Percentiles rank a stretch among this genome's conserved stretches.
Conservation (phyloP, 257 asterid genomes). For the Rauvolfia tetraphylla region DNA sequence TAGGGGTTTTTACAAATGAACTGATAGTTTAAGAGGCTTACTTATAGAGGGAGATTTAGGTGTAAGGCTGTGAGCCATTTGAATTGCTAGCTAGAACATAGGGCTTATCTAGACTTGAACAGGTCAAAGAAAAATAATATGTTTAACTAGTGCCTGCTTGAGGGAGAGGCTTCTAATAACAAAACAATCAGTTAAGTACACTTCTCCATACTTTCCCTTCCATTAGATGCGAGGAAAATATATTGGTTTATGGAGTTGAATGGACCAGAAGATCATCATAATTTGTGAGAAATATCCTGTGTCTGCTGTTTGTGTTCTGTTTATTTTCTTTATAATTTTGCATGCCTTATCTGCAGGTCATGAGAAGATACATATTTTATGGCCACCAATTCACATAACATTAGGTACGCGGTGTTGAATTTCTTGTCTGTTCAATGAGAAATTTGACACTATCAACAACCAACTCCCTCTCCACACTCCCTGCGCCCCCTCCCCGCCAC, state of each 20-base stretch:
- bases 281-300: constrained; percentile 13
- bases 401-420: constrained; percentile 31
- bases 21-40: background rate
- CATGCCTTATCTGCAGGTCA: constrained; percentile 54
- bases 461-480: too few species aligned
- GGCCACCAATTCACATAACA: constrained; percentile 30
- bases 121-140: background rate
- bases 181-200: background rate
- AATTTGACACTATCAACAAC: background rate
- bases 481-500: too few species aligned
- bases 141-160: background rate
- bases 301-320: constrained; percentile 10
- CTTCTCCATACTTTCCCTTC: too few species aligned
- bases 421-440: constrained; percentile 8
- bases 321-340: constrained; percentile 27
- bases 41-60: background rate
- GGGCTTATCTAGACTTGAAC: background rate
- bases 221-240: too few species aligned
- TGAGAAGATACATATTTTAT: constrained; percentile 38
- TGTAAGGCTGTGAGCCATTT: background rate
- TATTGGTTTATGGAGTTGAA: too few species aligned
- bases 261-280: background rate
- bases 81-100: background rate
- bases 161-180: too few species aligned
- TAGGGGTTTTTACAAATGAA: background rate